These are phyloP conservation scores for Drechslerella dactyloides DNA, from an alignment of 2,329 filamentous ascomycete species.

Conservation along the genomic window DNA sequence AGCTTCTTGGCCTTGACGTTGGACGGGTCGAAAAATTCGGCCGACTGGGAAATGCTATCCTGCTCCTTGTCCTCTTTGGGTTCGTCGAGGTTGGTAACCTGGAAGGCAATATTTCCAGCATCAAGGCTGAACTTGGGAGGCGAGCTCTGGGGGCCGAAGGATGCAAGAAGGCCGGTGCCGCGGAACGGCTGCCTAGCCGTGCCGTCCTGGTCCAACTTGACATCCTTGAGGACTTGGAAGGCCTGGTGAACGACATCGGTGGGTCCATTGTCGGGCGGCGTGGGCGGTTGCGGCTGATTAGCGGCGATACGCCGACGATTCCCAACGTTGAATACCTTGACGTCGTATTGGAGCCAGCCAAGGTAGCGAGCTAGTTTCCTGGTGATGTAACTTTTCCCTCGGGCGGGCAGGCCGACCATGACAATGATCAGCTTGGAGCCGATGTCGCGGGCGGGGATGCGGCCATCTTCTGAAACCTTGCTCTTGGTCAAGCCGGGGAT, in stretches of 20 bases:
- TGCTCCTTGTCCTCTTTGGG: constrained; percentile 58
- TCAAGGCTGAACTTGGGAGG: constrained; percentile 44
- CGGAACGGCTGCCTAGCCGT: constrained; percentile 44
- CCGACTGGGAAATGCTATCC: constrained; percentile 77
- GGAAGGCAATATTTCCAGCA: constrained; percentile 49
- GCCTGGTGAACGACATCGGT: constrained; percentile 38
- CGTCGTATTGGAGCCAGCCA: constrained; percentile 96
- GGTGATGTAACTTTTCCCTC: constrained; percentile 98
- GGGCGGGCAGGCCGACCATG: constrained; percentile 94
- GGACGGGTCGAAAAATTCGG: constrained; percentile 89
- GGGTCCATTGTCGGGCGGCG: constrained; percentile 25
- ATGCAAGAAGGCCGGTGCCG: constrained; percentile 39
- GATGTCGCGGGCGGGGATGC: constrained; percentile 90
- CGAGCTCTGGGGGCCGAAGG: constrained; percentile 21
- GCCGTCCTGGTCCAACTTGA: constrained; percentile 40
- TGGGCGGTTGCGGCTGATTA: constrained; percentile 59
- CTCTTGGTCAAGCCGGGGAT: constrained; percentile 81
- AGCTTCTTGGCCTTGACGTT: constrained; percentile 82
- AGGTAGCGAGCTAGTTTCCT: constrained; percentile 96
- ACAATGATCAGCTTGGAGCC: constrained; percentile 96
- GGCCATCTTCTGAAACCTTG: constrained; percentile 91
- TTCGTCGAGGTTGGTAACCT: constrained; percentile 52
- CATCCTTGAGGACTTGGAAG: constrained; percentile 34
- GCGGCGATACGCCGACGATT: constrained; percentile 83
- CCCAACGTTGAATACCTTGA: constrained; percentile 95